Conservation (phyloP, 768 basidiomycete genomes). For the Cytidiella melzeri region DNA sequence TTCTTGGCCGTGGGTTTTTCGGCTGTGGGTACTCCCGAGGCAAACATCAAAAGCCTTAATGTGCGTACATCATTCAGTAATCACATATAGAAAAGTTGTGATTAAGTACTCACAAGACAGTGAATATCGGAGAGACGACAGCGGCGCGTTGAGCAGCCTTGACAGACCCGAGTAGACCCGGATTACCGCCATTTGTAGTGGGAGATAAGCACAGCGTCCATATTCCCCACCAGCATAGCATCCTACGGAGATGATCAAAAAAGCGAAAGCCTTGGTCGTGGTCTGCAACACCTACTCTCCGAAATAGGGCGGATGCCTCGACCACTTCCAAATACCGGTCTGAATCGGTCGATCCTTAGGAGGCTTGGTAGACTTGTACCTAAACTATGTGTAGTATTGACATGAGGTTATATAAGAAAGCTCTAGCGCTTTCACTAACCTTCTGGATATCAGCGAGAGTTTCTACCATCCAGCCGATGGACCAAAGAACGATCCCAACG, state of each 20-base stretch:
- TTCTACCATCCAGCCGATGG: constrained; percentile 52
- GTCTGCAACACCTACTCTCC: constrained; percentile 44
- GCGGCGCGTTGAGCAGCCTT: constrained; percentile 53
- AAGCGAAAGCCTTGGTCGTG: neutral
- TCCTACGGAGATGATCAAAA: constrained; percentile 27
- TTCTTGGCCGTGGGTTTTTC: constrained; percentile 60
- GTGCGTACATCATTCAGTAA: neutral
- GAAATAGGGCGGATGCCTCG: constrained; percentile 66
- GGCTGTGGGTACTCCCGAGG: constrained; percentile 62
- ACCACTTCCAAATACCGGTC: constrained; percentile 47
- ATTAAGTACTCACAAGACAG: constrained; percentile 45
- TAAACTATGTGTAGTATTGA: constrained; percentile 30
- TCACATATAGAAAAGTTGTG: neutral
- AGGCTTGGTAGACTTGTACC: constrained; percentile 44
- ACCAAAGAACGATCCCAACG: constrained; percentile 56
- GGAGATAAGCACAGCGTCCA: constrained; percentile 58
- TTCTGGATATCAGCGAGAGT: constrained; percentile 53
- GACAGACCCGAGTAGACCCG: constrained; percentile 26
- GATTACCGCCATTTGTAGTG: constrained; percentile 38
- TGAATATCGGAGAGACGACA: constrained; percentile 59
- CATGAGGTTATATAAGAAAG: constrained; percentile 1
- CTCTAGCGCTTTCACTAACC: constrained; percentile 24
- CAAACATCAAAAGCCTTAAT: constrained; percentile 53
- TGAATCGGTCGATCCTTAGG: constrained; percentile 44
- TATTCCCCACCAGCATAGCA: constrained; percentile 62